Conservation (phyloP, 495 filamentous ascomycete species). For the Platismatia glauca region DNA sequence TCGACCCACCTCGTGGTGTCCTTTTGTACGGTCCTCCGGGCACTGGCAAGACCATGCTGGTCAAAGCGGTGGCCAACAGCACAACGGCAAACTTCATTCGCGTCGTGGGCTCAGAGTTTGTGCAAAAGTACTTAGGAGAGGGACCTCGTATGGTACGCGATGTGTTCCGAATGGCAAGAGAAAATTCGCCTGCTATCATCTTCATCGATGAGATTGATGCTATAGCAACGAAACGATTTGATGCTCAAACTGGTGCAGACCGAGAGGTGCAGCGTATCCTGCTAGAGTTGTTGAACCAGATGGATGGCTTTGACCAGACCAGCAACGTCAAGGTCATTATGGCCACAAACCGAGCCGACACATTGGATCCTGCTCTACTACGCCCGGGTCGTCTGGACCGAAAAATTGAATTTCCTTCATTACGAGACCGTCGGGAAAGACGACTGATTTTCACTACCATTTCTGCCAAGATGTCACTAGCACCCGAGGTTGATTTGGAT, state of each 20-base stretch:
- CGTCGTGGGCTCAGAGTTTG: constrained; percentile 95
- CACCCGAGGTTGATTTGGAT: constrained; percentile 93
- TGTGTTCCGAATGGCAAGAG: constrained; percentile 97
- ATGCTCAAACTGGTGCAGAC: constrained; percentile 94
- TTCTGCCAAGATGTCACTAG: constrained; percentile 89
- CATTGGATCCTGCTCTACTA: constrained; percentile 86
- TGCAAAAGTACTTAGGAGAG: constrained; percentile 97
- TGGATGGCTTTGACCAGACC: constrained; percentile 98
- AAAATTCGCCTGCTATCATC: constrained; percentile 96
- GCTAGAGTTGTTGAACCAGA: constrained; percentile 94
- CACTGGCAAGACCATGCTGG: constrained; percentile 97
- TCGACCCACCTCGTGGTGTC: constrained; percentile 93
- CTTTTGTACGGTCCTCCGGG: constrained; percentile 93
- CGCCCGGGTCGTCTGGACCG: constrained; percentile 91
- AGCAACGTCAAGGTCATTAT: constrained; percentile 99
- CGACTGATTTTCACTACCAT: constrained; percentile 95
- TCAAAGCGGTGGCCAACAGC: constrained; percentile 96
- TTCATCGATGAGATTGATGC: constrained; percentile 99
- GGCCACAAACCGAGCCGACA: constrained; percentile 97
- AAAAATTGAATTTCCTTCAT: constrained; percentile 94
- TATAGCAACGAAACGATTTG: constrained; percentile 97
- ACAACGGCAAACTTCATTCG: constrained; percentile 98
- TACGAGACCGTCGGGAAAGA: constrained; percentile 85
- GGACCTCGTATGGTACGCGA: constrained; percentile 98
- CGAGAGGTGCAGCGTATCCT: constrained; percentile 97